Percentiles rank a stretch among this genome's conserved stretches.
phyloP scores from a whole-genome alignment of 169 alveolate genomes.

The Plasmodium yoelii region DNA sequence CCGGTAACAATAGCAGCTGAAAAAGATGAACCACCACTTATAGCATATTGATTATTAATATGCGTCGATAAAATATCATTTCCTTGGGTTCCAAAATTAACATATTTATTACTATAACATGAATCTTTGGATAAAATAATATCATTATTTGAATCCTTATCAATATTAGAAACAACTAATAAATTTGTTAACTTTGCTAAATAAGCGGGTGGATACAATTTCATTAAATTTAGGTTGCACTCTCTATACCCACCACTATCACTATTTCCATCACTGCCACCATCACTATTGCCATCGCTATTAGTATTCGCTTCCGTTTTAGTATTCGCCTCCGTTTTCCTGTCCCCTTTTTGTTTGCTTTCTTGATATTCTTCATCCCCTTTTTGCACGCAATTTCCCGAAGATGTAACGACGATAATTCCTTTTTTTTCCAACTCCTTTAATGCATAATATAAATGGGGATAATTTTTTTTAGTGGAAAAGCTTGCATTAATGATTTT shows the following conservation, averaged over 20 bases:
- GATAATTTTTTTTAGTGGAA: slow-evolving; percentile 26
- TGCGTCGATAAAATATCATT: slow-evolving; percentile 26
- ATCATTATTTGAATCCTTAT: slow-evolving; percentile 17
- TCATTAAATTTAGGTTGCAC: slow-evolving; percentile 12
- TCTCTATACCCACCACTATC: not conserved
- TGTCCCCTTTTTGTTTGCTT: too few species aligned
- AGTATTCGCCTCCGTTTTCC: too few species aligned
- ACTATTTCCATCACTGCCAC: too few species aligned
- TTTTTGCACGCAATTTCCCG: slow-evolving; percentile 21
- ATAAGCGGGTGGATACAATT: slow-evolving; percentile 54
- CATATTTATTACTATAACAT: slow-evolving; percentile 29
- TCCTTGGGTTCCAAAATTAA: slow-evolving; percentile 67
- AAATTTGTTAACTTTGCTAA: slow-evolving; percentile 9
- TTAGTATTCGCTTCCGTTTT: too few species aligned
- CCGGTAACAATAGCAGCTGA: slow-evolving; percentile 57
- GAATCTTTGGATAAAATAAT: slow-evolving; percentile 25
- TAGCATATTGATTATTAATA: slow-evolving; percentile 35
- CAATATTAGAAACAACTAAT: slow-evolving; percentile 18
- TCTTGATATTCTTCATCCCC: not conserved
- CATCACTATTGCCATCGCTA: too few species aligned
- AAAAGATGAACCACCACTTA: slow-evolving; percentile 50
- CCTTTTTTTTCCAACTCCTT: slow-evolving; percentile 18
- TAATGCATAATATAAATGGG: slow-evolving; percentile 32
- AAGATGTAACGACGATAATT: slow-evolving; percentile 26
- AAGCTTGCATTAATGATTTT: slow-evolving; percentile 75